Conservation (phyloP, 345 rosid genomes). For the Gossypium anomalum region DNA sequence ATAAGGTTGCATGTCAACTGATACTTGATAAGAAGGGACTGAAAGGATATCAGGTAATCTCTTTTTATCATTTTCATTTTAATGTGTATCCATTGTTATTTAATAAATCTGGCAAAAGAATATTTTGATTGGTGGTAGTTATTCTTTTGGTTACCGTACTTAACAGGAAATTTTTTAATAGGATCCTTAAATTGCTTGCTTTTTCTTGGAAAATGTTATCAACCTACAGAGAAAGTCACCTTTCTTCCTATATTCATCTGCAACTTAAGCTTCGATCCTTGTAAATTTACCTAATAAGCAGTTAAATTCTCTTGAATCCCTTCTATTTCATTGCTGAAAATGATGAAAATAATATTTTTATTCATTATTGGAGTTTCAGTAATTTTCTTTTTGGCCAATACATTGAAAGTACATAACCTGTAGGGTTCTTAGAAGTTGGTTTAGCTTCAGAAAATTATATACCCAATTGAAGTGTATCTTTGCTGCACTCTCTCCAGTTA, state of each 20-base stretch:
- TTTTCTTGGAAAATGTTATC: conserved; percentile 2
- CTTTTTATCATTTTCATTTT: not conserved
- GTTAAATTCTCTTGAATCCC: not conserved
- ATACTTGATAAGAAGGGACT: conserved; percentile 86
- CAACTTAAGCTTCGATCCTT: not conserved
- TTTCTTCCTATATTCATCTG: not conserved
- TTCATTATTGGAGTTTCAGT: not conserved
- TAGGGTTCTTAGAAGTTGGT: not conserved
- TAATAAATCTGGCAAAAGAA: not conserved
- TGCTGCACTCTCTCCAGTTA: not conserved
- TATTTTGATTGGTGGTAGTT: not conserved
- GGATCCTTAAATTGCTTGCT: conserved; percentile 2
- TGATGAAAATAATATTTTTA: not conserved
- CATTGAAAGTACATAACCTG: not conserved
- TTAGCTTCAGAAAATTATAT: not conserved
- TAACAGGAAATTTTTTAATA: not conserved
- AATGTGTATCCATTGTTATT: conserved; percentile 6
- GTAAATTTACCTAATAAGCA: not conserved
- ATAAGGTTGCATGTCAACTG: conserved; percentile 82
- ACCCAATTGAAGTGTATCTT: not conserved
- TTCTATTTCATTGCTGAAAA: not conserved
- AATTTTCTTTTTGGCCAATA: not conserved
- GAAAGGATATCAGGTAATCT: conserved; percentile 85
- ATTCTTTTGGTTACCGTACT: not conserved
- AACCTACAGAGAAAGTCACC: not conserved